Evolutionary conservation across 345 rosid genomes (phyloP).

Genomic region (Gossypium mustelinum): DNA sequence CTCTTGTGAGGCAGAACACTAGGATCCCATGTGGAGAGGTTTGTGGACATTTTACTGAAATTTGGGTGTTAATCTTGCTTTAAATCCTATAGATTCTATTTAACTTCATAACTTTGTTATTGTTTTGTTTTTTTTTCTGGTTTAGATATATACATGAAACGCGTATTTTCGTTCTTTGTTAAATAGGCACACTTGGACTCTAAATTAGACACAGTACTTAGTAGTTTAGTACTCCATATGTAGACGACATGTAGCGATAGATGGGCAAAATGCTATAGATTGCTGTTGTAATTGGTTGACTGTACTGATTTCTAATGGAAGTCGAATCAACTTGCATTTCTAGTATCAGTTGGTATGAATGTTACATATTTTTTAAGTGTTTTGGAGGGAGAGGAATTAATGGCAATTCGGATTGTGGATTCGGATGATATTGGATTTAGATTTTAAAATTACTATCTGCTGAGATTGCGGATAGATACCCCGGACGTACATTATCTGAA

Average conservation of each 20-base stretch:
- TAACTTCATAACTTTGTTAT: not conserved
- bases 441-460: too few species aligned
- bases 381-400: not conserved
- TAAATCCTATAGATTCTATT: not conserved
- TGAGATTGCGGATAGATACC: too few species aligned
- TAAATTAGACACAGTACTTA: not conserved
- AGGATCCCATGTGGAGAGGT: slow-evolving; percentile 93
- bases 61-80: slow-evolving; percentile 7
- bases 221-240: not conserved
- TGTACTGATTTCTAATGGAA: not conserved
- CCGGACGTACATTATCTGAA: too few species aligned
- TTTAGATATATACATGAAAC: not conserved
- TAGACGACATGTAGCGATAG: not conserved
- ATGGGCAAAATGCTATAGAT: not conserved
- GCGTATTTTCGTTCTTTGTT: not conserved
- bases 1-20: slow-evolving; percentile 86
- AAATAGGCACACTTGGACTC: not conserved
- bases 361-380: not conserved
- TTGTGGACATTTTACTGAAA: slow-evolving; percentile 14
- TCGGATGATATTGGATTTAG: too few species aligned
- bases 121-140: not conserved
- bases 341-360: slow-evolving; percentile 7
- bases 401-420: too few species aligned
- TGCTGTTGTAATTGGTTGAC: not conserved
- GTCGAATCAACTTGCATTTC: not conserved